Conservation (phyloP, 306 rosid genomes). For the Comarum palustre region DNA sequence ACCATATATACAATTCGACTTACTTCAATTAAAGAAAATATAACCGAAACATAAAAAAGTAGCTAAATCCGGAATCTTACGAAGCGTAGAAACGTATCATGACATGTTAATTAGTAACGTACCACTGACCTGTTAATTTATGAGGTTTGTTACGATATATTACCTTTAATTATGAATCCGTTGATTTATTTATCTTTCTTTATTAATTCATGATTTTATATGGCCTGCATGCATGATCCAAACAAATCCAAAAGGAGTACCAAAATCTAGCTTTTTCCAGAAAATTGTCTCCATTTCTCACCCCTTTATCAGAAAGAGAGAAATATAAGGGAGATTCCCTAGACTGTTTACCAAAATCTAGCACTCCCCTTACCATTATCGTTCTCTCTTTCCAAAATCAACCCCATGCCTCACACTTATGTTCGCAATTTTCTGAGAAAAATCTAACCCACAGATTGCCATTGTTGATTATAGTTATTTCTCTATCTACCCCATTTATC, state of each 20-base stretch:
- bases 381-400: constrained; percentile 15
- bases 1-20: not conserved
- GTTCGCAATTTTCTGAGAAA: not conserved
- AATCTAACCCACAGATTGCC: constrained; percentile 29
- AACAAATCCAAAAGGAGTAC: constrained; percentile 4
- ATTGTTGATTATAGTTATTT: constrained; percentile 18
- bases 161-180: not conserved
- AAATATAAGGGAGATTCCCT: constrained; percentile 24
- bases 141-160: not conserved
- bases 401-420: not conserved
- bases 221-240: not conserved
- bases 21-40: not conserved
- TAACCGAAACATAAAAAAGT: not conserved
- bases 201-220: not conserved
- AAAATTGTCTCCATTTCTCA: not conserved
- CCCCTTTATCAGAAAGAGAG: constrained; percentile 4
- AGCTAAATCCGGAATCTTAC: not conserved
- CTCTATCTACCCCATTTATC: constrained; percentile 2
- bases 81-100: not conserved
- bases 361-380: constrained; percentile 13
- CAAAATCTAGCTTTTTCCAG: not conserved
- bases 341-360: too few species aligned
- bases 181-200: not conserved
- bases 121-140: not conserved
- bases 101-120: too few species aligned